Base-by-base conservation (phyloP, 768 basidiomycete species). In the Nidularia sp. region DNA sequence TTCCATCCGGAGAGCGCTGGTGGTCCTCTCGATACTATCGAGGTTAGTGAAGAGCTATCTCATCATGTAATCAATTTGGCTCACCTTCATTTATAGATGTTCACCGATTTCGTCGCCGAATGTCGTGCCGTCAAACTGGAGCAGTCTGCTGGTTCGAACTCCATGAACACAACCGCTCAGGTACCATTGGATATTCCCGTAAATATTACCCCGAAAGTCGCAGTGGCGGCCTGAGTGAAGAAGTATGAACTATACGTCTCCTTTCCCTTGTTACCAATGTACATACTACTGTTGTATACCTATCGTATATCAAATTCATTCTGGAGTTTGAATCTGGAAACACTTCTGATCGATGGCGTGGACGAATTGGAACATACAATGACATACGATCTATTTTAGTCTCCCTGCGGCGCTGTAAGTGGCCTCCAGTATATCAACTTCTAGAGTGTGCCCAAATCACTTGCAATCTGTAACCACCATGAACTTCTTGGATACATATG, bases 1-100 rank as follows among this genome's bases (percentile, higher is more conserved):
- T 99, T 98, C 85, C 97, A 99, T 70, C 97, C 97, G 12, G 97
- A 99, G 71, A 94, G 93, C 56, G 90, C 93, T 29, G 96, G 97
- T 39, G 96, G 96, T n/a, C 97, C 97, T 43, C 80, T 98, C 52
- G 97, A 98, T 67, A 98, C 97, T 3, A 97, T 98, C 55, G 93
- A 95, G 83, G 93, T 92, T 51, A 47, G 81, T 68, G 33, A 34
- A 22, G 8, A 41, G 7, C 45, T 50, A 43, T 34, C 49, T 52
- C 4, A 29, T 29, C 29, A 32, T 43, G 32, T 49, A 25, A n/a
- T 45, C 36, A 54, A 36, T 43, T 54, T 39, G 15, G 47, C 48
- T 29, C 43, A 49, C 31, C 34, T 36, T 10, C 25, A 6, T 7
- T 15, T 48, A 2, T 51, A 91, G 90, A 97, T 97, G 94, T 96